Percentiles rank a stretch among this genome's conserved stretches.
Conservation (phyloP, 2,329 filamentous ascomycete species). For the Penicillium sp. region DNA sequence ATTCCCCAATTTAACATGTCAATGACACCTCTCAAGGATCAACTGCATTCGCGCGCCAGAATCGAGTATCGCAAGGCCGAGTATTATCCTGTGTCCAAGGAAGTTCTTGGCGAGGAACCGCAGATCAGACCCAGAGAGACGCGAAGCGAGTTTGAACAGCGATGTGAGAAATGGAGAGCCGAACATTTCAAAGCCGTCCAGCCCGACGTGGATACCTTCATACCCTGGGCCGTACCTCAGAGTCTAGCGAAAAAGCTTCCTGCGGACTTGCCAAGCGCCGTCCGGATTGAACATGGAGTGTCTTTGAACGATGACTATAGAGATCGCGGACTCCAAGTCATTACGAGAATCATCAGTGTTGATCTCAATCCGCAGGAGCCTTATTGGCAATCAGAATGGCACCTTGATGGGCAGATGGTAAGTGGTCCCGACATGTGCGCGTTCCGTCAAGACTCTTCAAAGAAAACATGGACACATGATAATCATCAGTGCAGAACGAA, state of each 20-base stretch:
- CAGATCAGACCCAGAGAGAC: constrained; percentile 15
- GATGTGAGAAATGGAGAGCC: constrained; percentile 22
- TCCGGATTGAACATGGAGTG: constrained; percentile 24
- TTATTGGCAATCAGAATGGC: constrained; percentile 43
- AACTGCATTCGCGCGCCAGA: constrained; percentile 28
- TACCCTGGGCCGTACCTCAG: constrained; percentile 27
- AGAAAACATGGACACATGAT: neutral
- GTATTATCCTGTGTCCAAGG: constrained; percentile 22
- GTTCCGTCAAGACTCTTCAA: too few relatives aligned
- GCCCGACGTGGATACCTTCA: constrained; percentile 24
- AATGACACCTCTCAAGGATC: constrained; percentile 28
- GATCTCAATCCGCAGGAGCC: constrained; percentile 55
- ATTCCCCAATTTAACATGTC: constrained; percentile 24
- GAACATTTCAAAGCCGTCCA: constrained; percentile 19
- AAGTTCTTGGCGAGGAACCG: constrained; percentile 12
- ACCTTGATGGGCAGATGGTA: constrained; percentile 46
- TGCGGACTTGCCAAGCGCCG: constrained; percentile 18
- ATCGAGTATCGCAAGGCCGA: constrained; percentile 27
- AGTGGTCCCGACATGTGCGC: neutral
- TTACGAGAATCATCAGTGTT: constrained; percentile 58
- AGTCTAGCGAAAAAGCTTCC: constrained; percentile 25
- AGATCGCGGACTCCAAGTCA: constrained; percentile 51
- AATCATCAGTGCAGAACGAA: constrained; percentile 46
- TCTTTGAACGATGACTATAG: constrained; percentile 34
- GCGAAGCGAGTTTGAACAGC: constrained; percentile 19